Evolutionary conservation across 805 yeast genomes (phyloP), one percentile per base, ranked within the genome.

Genomic region (Schwanniomyces vanrijiae): DNA sequence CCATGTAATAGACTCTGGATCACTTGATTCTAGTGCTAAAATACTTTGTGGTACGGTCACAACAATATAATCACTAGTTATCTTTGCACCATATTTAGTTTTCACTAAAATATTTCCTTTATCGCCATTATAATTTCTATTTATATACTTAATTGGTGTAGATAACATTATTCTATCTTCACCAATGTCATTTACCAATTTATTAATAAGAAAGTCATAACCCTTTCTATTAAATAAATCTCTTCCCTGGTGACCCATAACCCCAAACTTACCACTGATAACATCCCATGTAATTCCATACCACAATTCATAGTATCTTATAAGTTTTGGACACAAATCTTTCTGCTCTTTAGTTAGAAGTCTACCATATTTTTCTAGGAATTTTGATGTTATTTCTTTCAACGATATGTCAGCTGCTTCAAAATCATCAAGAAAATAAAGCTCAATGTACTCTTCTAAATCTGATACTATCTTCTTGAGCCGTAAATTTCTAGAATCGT

Each of bases 11-110:
- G 76, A 75, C 4, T 84, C 83, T 9, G 63, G 60, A n/a, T 58
- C 50, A 4, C 48, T 39, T 2, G 58, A 49, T 0, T 67, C 62
- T 3, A 80, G 55, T 46, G 78, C 79, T 31, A 90, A 66, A 3
- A 86, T 75, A 29, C 91, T 86, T 51, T 86, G 86, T 0, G 97
- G 96, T 4, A 88, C 81, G 0, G 96, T 83, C 5, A 88, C 86
- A 11, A 90, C 73, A 24, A 81, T 69, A 58, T 81, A 85, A 40
- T 86, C 82, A 25, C 82, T 74, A 2, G 53, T 51, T 28, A 71
- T 62, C 4, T 38, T 50, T 2, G 50, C 45, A 2, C 76, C 74
- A 6, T 61, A 53, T 0, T 51, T 57, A 0, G 79, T 68, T 8
- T 60, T 65, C 1, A 79, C 68, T 1, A 51, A 26, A 7, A 68